Evolutionary conservation across 2,329 filamentous ascomycete species (phyloP), one percentile per base, ranked within the genome.

Genomic region (Dichotomopilus funicola): DNA sequence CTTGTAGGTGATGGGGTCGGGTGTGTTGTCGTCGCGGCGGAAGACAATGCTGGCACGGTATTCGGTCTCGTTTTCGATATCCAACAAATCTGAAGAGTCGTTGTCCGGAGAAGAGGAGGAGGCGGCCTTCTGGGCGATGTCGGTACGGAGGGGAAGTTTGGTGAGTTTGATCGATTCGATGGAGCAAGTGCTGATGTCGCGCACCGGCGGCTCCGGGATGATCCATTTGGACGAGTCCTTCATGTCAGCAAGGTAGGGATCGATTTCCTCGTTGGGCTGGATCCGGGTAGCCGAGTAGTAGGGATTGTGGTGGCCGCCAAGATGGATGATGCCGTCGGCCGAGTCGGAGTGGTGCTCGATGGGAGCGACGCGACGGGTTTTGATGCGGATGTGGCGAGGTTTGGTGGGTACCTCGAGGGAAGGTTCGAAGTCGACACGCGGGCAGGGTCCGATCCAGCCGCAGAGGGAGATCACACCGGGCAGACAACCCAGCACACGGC

Each of bases 371-470:
- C 40, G 40, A 42, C 40, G 40, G 6, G 40, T 42, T 42, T 42
- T 42, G 40, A 42, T 42, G 11, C 40, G 40, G 40, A 42, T 42
- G 40, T 42, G 40, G 40, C 40, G 40, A 3, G 40, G 40, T 42
- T 42, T 42, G 40, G 40, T 3, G 40, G 40, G 40, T n/a, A 42
- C n/a, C n/a, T n/a, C n/a, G n/a, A n/a, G 13, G 7, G 40, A 13
- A 13, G 40, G 40, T 42, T 42, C 40, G 40, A 42, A 42, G 5
- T 42, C 6, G 40, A 42, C 40, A 6, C 6, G 40, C 19, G 54
- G 54, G 38, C 54, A 56, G 27, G 54, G 54, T 31, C 54, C 54
- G 49, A 56, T 56, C 54, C 54, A 56, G 27, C 54, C 54, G 48
- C 49, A 51, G 54, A 48, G 42, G 12, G 48, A 40, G 8, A 43